Base-by-base conservation (phyloP, 1,284 basidiomycete species). In the Irpex sp. region DNA sequence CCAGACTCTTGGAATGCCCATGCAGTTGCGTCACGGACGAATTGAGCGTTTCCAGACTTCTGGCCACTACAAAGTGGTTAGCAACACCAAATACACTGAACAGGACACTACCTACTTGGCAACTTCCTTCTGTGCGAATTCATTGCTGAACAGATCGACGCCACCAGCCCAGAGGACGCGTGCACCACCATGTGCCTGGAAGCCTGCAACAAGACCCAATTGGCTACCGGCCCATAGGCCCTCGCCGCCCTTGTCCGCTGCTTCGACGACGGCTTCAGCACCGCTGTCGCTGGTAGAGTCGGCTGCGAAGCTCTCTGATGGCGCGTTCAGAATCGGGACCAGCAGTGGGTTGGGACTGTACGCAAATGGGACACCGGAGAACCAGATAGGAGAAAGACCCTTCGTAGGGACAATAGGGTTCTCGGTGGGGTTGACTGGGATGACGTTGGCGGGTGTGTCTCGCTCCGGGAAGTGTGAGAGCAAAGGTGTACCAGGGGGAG, bases 1-100 rank as follows among this genome's bases (percentile, higher is more conserved):
- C 87, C 82, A 0, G 85, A 83, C 76, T 97, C 92, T 71, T 96
- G 93, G 87, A 98, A 97, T 1, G 90, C 85, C 97, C 97, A 99
- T 17, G 86, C 83, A 1, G 89, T 84, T 58, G 98, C 75, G 68
- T 97, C 94, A 55, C 81, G 76, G 2, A 82, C 82, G 62, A 98
- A 90, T 51, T 84, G 84, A 13, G 79, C 77, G 74, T 98, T 98
- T 11, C 90, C 92, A 1, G 89, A 87, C 63, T 82, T 79, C 11
- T 81, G 77, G 15, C 87, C 87, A 60, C 85, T 87, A 37, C 19
- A 43, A 17, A 21, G 3, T 8, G 53, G 2, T 55, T 15, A 35
- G 53, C 53, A 55, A 46, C n/a, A 63, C 59, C 68, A 21, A 54
- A 19, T 59, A 54, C 43, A 61, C 33, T 61, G 21, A 46, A 60